Evolutionary conservation across 2,329 filamentous ascomycete species (phyloP).

Genomic region (Dactylellina drechsleri): DNA sequence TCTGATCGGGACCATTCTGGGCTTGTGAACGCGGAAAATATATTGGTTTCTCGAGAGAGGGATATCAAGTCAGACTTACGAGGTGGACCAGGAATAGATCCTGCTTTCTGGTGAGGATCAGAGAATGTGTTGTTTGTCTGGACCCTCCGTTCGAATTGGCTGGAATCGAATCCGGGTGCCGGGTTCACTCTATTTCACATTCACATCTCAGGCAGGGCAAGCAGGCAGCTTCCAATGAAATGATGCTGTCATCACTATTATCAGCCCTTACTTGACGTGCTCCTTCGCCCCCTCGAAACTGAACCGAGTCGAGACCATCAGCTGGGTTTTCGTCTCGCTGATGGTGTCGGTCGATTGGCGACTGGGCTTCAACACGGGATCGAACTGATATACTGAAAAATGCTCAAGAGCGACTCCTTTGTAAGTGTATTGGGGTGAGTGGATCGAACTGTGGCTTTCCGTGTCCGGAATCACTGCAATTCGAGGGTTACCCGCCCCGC

Average conservation of each 20-base stretch:
- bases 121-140: constrained; percentile 37
- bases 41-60: neutral
- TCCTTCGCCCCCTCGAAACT: neutral
- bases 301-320: constrained; percentile 23
- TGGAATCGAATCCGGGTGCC: constrained; percentile 28
- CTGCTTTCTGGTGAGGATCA: neutral
- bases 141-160: neutral
- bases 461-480: constrained; percentile 26
- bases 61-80: neutral
- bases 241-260: constrained; percentile 37
- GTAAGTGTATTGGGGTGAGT: constrained; percentile 5
- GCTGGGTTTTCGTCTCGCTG: constrained; percentile 10
- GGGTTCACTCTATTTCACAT: neutral
- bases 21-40: constrained; percentile 15
- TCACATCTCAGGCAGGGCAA: neutral
- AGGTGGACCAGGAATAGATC: constrained; percentile 9
- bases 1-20: constrained; percentile 11
- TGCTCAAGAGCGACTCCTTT: neutral
- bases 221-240: constrained; percentile 22
- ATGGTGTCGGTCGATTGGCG: constrained; percentile 18
- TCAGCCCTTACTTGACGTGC: constrained; percentile 27
- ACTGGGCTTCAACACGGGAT: constrained; percentile 24
- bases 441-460: constrained; percentile 16
- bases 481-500: constrained; percentile 51
- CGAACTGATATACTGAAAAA: neutral